A percentile compares a stretch with the other conserved stretches of the same genome.
Conservation (phyloP, 2,329 filamentous ascomycete genomes). For the Colletotrichum tropicicola region DNA sequence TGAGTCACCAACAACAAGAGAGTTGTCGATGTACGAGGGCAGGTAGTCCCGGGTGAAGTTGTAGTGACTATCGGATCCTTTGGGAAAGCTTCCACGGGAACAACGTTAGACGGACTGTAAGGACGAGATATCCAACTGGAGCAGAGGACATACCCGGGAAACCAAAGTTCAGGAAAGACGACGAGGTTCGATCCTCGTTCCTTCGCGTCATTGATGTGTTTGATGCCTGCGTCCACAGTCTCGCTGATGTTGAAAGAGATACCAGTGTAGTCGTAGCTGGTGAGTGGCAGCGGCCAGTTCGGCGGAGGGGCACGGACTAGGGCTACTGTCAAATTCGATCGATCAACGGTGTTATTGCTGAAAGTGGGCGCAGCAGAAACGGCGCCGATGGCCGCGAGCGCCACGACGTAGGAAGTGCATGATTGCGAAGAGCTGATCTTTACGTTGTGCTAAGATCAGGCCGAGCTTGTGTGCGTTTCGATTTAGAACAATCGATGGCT, state of each 20-base stretch:
- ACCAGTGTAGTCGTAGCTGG: conserved; percentile 4
- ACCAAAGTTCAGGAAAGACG: conserved; percentile 13
- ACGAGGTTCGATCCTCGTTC: not conserved
- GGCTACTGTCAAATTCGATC: conserved; percentile 6
- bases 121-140: too few relatives aligned
- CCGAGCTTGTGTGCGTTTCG: too few relatives aligned
- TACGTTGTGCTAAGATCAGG: too few relatives aligned
- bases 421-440: too few relatives aligned
- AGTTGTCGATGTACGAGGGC: not conserved
- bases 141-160: not conserved
- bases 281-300: conserved; percentile 11
- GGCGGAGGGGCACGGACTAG: conserved; percentile 4
- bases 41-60: conserved; percentile 3
- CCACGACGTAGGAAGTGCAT: too few relatives aligned
- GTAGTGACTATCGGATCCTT: not conserved
- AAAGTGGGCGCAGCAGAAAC: not conserved
- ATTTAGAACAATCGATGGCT: too few relatives aligned
- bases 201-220: not conserved
- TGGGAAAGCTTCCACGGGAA: conserved; percentile 5
- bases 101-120: too few relatives aligned
- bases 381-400: not conserved
- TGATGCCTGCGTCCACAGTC: conserved; percentile 1
- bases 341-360: not conserved
- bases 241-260: conserved; percentile 5
- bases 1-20: not conserved